Percentiles rank a stretch among this genome's conserved stretches.
phyloP scores from a whole-genome alignment of 2,329 filamentous ascomycete species.

The Pseudofabraea citricarpa region DNA sequence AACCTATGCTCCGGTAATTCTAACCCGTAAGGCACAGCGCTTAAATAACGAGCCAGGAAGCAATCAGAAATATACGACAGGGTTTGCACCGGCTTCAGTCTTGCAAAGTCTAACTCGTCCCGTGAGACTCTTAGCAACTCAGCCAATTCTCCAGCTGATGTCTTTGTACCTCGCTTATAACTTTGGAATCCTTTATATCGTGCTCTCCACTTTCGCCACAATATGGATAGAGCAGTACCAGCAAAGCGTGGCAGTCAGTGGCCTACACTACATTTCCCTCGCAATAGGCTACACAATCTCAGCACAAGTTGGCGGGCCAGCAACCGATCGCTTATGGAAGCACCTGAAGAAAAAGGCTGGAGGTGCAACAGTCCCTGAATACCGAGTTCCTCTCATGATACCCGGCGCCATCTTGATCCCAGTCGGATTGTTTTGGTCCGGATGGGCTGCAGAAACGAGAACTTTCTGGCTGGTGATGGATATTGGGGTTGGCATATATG shows the following conservation, averaged over 20 bases:
- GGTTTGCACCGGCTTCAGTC: conserved; percentile 26
- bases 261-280: conserved; percentile 47
- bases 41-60: conserved; percentile 44
- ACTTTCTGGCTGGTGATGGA: conserved; percentile 51
- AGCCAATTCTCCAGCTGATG: conserved; percentile 47
- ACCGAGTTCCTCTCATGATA: conserved; percentile 53
- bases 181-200: conserved; percentile 50
- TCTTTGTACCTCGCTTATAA: conserved; percentile 43
- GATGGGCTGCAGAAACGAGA: conserved; percentile 47
- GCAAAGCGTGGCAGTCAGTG: conserved; percentile 49
- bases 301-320: conserved; percentile 19
- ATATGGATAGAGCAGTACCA: conserved; percentile 52
- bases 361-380: conserved; percentile 57
- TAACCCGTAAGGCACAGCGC: conserved; percentile 37
- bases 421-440: conserved; percentile 50
- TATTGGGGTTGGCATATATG: conserved; percentile 44
- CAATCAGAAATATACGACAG: conserved; percentile 30
- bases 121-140: conserved; percentile 41
- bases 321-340: conserved; percentile 20
- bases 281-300: conserved; percentile 36
- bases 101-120: conserved; percentile 39
- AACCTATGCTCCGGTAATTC: conserved; percentile 41
- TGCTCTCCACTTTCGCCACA: conserved; percentile 52
- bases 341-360: conserved; percentile 25
- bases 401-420: conserved; percentile 48